Evolutionary conservation across 176 grass and related monocot genomes (phyloP).

Genomic region (Puya raimondii): DNA sequence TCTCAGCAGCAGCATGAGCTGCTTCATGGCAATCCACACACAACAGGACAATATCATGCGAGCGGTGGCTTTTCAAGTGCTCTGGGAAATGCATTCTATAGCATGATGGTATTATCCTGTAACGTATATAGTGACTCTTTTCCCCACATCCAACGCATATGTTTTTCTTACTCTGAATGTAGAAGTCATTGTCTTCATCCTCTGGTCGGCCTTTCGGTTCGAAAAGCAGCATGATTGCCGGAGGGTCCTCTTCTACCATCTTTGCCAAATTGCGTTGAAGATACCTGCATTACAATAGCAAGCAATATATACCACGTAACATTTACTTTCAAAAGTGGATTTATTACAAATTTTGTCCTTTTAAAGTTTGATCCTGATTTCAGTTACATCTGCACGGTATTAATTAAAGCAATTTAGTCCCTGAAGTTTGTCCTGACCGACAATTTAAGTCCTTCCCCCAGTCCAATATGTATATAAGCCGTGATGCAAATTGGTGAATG

Average conservation of each 20-base stretch:
- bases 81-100: slow-evolving; percentile 97
- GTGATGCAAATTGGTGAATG: no score
- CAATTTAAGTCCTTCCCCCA: no score
- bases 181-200: slow-evolving; percentile 93
- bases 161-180: slow-evolving; percentile 97
- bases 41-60: slow-evolving; percentile 94
- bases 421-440: no score
- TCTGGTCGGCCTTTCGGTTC: slow-evolving; percentile 95
- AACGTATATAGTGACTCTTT: slow-evolving; percentile 89
- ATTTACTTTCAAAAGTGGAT: not conserved
- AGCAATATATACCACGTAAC: slow-evolving; percentile 11
- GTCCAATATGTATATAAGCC: no score
- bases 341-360: not conserved
- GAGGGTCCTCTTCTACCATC: slow-evolving; percentile 75
- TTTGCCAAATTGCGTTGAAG: slow-evolving; percentile 66
- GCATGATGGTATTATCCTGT: slow-evolving; percentile 97
- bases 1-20: slow-evolving; percentile 78
- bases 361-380: no score
- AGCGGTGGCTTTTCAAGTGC: slow-evolving; percentile 95
- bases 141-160: slow-evolving; percentile 96
- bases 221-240: slow-evolving; percentile 91
- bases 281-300: slow-evolving; percentile 45
- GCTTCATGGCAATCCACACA: slow-evolving; percentile 95
- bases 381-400: no score
- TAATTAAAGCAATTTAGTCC: no score